Evolutionary conservation across 2,329 filamentous ascomycete genomes (phyloP), one percentile per base, ranked within the genome.

Genomic region (Stromatinia cepivora): DNA sequence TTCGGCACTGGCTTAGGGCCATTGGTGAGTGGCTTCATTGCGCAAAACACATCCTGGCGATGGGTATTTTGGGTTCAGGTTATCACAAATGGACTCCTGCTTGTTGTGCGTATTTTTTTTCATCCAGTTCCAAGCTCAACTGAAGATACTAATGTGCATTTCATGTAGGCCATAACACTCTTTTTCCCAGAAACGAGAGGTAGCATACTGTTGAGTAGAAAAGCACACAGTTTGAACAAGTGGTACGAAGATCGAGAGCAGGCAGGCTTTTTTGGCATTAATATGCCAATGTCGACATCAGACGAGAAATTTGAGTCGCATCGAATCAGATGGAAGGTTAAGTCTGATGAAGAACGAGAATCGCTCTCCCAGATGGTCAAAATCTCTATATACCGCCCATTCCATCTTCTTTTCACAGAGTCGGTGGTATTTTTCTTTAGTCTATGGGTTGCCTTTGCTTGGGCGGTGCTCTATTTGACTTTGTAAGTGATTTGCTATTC

Each of bases 11-110:
- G 93, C 0, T 81, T 90, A 0, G 94, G 93, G 0, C 93, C 93
- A 0, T 77, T 97, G 9, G 81, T 93, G 0, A 86, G 86, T 6
- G 87, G 91, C 0, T 87, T 90, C 58, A 87, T 97, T 71, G 87
- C 90, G 0, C 81, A 91, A 48, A 83, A 87, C 64, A 84, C 87
- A 1, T 84, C 81, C 6, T 97, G 92, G 92, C 87, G 92, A 71
- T 97, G 93, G 93, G 87, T 94, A 0, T 97, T 96, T 78, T 97
- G 93, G 85, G 84, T 94, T 39, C 94, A 97, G 74, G 87, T 88
- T 10, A 93, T 97, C 58, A 81, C 86, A 31, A 87, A 89, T 67
- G 88, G 83, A 0, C 78, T 88, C 0, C 79, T 95, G 58, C 85
- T 93, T 67, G 73, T 87, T 54, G 66, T 68, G 22, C n/a, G 66